Percentiles rank a stretch among this genome's conserved stretches.
Conservation (phyloP, 352 stramenopile species). For the Salisapilia sapeloensis region DNA sequence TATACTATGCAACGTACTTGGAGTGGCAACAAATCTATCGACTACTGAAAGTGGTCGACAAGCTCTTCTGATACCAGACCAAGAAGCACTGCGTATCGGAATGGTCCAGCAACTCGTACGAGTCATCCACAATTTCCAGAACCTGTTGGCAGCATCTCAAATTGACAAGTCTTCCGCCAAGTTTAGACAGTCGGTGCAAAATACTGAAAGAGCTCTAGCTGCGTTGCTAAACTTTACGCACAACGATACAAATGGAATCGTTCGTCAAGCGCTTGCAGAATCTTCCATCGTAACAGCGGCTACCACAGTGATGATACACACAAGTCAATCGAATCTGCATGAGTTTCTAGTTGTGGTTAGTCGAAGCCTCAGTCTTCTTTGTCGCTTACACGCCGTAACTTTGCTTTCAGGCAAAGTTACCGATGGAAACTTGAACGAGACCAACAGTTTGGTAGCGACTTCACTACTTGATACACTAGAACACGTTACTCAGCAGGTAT, state of each 20-base stretch:
- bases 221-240: slow-evolving; percentile 59
- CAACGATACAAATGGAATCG: no score
- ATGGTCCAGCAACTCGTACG: slow-evolving; percentile 8
- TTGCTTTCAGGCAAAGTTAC: no score
- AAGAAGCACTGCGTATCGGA: slow-evolving; percentile 1
- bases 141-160: background rate
- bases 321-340: slow-evolving; percentile 4
- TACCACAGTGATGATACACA: no score
- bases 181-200: background rate
- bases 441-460: no score
- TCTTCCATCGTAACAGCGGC: no score
- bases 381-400: slow-evolving; percentile 30
- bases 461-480: background rate
- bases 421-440: no score
- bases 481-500: background rate
- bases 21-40: slow-evolving; percentile 39
- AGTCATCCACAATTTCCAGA: slow-evolving; percentile 4
- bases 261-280: no score
- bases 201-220: slow-evolving; percentile 23
- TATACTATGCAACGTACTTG: slow-evolving; percentile 19
- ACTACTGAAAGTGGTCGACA: slow-evolving; percentile 11
- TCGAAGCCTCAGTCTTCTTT: slow-evolving; percentile 30
- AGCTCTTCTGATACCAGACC: slow-evolving; percentile 6
- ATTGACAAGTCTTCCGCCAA: slow-evolving; percentile 1
- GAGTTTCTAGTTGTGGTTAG: slow-evolving; percentile 16